Evolutionary conservation across 805 yeast genomes (phyloP).

Genomic region (Kluyveromyces dobzhanskii): DNA sequence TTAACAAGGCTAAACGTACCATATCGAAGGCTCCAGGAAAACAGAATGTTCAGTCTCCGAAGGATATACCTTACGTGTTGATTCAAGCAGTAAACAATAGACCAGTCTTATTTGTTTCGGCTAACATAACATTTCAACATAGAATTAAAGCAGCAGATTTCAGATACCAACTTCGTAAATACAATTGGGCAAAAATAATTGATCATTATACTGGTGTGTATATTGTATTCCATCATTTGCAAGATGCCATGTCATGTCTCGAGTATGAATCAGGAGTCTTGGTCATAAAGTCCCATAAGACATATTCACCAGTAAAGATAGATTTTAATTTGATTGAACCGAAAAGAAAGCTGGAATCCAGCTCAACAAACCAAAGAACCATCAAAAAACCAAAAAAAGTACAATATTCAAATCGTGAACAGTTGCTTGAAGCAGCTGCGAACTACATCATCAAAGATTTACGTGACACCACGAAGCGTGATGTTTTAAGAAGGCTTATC

Average conservation of each 20-base stretch:
- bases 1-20: conserved; percentile 16
- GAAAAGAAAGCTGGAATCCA: neutral
- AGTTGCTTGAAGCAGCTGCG: conserved; percentile 51
- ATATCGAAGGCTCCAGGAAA: conserved; percentile 14
- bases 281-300: conserved; percentile 17
- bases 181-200: conserved; percentile 59
- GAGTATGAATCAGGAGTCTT: conserved; percentile 19
- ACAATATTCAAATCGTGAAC: conserved; percentile 18
- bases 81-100: conserved; percentile 43
- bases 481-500: conserved; percentile 62
- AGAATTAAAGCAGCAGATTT: conserved; percentile 52
- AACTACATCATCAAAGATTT: conserved; percentile 54
- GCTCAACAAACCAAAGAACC: neutral
- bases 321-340: conserved; percentile 18
- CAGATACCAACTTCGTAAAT: conserved; percentile 47
- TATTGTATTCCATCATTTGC: conserved; percentile 49
- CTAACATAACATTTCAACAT: conserved; percentile 46
- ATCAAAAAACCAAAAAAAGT: conserved; percentile 4
- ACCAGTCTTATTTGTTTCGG: conserved; percentile 46
- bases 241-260: conserved; percentile 21
- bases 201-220: conserved; percentile 60
- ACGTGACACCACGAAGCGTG: conserved; percentile 53
- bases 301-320: conserved; percentile 18
- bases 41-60: conserved; percentile 4
- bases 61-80: conserved; percentile 36